Evolutionary conservation across 2,329 filamentous ascomycete genomes (phyloP).

Genomic region (Tolypocladium album): DNA sequence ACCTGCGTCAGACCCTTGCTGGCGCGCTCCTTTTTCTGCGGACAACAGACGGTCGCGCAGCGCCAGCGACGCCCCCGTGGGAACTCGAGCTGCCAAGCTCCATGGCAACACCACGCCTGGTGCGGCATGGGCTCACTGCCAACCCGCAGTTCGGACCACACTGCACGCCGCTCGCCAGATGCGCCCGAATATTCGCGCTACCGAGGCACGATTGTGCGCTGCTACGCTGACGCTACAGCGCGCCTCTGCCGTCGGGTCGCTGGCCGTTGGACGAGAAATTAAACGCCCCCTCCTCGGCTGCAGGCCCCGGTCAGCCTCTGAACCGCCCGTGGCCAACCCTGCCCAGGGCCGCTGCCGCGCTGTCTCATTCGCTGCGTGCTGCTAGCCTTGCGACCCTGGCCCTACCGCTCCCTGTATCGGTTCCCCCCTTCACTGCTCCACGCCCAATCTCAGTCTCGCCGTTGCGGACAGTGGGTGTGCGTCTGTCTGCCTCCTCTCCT

Average conservation of each 20-base stretch:
- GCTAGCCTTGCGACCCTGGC: not conserved
- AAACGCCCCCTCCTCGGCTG: not conserved
- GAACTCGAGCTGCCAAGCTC: not conserved
- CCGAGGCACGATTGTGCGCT: not conserved
- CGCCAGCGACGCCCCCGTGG: not conserved
- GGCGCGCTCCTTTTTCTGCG: not conserved
- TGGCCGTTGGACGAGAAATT: not conserved
- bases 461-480: not conserved
- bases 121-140: not conserved
- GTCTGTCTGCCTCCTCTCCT: constrained; percentile 6
- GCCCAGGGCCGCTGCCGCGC: constrained; percentile 1
- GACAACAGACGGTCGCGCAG: not conserved
- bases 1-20: constrained; percentile 11
- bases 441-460: not conserved
- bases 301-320: not conserved
- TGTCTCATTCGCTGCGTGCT: constrained; percentile 8
- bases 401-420: not conserved
- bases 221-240: not conserved
- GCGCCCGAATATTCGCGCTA: not conserved
- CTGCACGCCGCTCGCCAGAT: not conserved
- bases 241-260: not conserved
- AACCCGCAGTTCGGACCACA: too few relatives aligned
- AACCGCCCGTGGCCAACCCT: not conserved
- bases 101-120: not conserved
- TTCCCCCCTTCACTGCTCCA: constrained; percentile 1